A percentile compares a stretch with the other conserved stretches of the same genome.
Evolutionary conservation across 1,284 basidiomycete genomes (phyloP).

Genomic region (Cerioporus squamosus): DNA sequence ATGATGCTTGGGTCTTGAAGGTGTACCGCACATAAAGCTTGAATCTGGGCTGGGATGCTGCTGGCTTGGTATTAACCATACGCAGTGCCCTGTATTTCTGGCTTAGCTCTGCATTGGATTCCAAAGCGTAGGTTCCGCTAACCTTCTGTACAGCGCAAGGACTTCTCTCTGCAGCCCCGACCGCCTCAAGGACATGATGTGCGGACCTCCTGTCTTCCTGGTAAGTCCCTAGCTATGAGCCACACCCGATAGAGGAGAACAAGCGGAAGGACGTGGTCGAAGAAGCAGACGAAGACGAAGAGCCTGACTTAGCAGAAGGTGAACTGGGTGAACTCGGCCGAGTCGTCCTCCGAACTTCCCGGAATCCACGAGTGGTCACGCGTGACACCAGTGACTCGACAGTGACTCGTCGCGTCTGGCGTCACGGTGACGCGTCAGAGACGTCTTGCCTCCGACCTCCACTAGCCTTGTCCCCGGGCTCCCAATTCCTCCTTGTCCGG

Average conservation of each 20-base stretch:
- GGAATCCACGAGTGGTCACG: neutral
- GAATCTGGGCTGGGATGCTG: conserved; percentile 61
- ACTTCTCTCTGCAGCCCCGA: conserved; percentile 78
- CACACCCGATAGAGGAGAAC: too few relatives aligned
- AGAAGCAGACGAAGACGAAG: too few relatives aligned
- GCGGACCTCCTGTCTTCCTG: neutral
- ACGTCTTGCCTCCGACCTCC: neutral
- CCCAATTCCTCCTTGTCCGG: too few relatives aligned
- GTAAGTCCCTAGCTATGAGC: too few relatives aligned
- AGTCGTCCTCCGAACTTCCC: neutral
- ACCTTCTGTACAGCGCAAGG: conserved; percentile 75
- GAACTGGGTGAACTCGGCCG: neutral
- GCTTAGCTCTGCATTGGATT: neutral
- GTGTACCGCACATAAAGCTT: conserved; percentile 66
- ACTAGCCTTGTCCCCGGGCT: neutral
- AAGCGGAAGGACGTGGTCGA: too few relatives aligned
- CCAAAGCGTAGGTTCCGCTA: neutral
- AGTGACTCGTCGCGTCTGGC: conserved; percentile 15
- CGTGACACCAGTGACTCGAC: conserved; percentile 10
- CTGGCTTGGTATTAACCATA: conserved; percentile 71
- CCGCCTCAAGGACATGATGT: conserved; percentile 27
- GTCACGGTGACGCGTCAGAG: conserved; percentile 12
- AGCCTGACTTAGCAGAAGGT: neutral
- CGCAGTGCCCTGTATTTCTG: conserved; percentile 62
- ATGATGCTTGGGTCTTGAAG: conserved; percentile 65